Conservation (phyloP, 129 eudicot genomes). For the Escallonia rubra region DNA sequence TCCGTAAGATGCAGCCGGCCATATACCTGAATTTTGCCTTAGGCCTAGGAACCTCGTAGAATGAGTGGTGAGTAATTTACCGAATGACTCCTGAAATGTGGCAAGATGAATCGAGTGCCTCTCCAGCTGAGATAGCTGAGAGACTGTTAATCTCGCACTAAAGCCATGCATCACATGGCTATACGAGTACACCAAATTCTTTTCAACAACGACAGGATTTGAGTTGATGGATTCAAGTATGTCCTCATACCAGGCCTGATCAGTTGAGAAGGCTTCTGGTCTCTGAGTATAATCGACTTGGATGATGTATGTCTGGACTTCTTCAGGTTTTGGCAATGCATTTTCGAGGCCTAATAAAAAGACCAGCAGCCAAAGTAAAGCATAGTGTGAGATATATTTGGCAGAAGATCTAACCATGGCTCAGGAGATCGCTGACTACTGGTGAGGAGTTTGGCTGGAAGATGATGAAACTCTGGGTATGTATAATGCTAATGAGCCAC, state of each 20-base stretch:
- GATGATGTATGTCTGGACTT: slow-evolving; percentile 27
- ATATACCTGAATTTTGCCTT: slow-evolving; percentile 23
- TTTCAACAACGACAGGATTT: slow-evolving; percentile 6
- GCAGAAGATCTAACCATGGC: slow-evolving; percentile 11
- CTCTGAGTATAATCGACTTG: slow-evolving; percentile 36
- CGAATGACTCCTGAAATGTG: slow-evolving; percentile 25
- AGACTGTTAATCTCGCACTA: slow-evolving; percentile 28
- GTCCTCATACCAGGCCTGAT: slow-evolving; percentile 31
- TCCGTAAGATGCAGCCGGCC: slow-evolving; percentile 30
- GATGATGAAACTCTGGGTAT: too few relatives aligned
- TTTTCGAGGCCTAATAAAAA: slow-evolving; percentile 8
- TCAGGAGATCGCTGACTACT: too few relatives aligned
- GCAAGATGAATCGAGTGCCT: slow-evolving; percentile 25
- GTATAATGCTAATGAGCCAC: too few relatives aligned
- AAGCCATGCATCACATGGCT: slow-evolving; percentile 38
- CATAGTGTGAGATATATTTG: neutral
- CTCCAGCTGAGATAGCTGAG: slow-evolving; percentile 30
- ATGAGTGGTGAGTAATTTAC: too few relatives aligned
- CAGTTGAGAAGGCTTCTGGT: slow-evolving; percentile 27
- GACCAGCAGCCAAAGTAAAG: slow-evolving; percentile 5
- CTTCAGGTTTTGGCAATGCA: slow-evolving; percentile 11
- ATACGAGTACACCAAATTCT: slow-evolving; percentile 25
- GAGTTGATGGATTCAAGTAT: slow-evolving; percentile 16
- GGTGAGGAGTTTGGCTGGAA: too few relatives aligned
- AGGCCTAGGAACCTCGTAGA: too few relatives aligned